Evolutionary conservation across 2,329 filamentous ascomycete species (phyloP).

Genomic region (Xylariomycetidae sp.): DNA sequence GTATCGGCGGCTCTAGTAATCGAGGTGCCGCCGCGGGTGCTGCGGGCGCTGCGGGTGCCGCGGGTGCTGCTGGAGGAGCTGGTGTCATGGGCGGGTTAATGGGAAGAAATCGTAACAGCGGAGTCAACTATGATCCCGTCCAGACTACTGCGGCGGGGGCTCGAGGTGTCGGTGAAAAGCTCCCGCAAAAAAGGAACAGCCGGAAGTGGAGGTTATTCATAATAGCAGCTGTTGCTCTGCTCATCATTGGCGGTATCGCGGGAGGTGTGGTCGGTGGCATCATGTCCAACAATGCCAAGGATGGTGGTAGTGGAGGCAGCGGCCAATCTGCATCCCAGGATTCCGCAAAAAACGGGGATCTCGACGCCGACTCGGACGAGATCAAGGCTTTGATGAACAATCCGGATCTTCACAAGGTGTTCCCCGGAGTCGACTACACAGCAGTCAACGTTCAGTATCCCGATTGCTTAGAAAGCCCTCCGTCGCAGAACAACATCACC

Average conservation of each 20-base stretch:
- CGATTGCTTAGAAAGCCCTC: constrained; percentile 68
- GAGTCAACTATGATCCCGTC: constrained; percentile 55
- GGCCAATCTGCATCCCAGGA: constrained; percentile 57
- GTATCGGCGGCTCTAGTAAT: constrained; percentile 44
- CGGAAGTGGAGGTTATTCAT: constrained; percentile 70
- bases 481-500: constrained; percentile 92
- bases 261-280: constrained; percentile 59
- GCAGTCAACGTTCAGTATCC: constrained; percentile 89
- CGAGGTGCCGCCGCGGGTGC: constrained; percentile 41
- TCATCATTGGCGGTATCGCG: constrained; percentile 67
- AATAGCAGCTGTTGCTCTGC: constrained; percentile 55
- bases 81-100: constrained; percentile 36
- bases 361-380: constrained; percentile 68
- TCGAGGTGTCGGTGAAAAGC: constrained; percentile 52
- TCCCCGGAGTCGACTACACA: constrained; percentile 93
- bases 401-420: constrained; percentile 79
- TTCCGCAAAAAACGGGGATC: constrained; percentile 58
- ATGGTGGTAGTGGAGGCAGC: constrained; percentile 24
- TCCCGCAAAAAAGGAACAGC: constrained; percentile 51
- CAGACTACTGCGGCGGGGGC: constrained; percentile 24
- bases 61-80: constrained; percentile 28
- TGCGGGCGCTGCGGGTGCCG: constrained; percentile 41
- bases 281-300: constrained; percentile 35
- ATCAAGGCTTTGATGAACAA: constrained; percentile 83
- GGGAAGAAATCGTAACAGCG: constrained; percentile 30